phyloP scores from a whole-genome alignment of 257 asterid species.

The Penstemon newberryi region DNA sequence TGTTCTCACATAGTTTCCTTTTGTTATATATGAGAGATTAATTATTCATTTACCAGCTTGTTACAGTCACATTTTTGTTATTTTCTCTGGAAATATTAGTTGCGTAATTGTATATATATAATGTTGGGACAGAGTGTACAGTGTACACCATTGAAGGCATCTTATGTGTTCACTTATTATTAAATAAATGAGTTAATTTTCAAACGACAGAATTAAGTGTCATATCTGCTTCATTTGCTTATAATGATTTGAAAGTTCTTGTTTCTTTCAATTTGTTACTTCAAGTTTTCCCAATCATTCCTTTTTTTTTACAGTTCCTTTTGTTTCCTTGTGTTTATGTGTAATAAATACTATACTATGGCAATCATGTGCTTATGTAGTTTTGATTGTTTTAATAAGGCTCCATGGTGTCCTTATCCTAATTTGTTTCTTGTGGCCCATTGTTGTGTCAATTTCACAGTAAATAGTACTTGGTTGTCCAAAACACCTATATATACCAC shows the following conservation, averaged over 20 bases:
- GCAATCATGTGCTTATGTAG: neutral
- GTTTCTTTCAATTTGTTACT: neutral
- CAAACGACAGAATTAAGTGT: too few relatives aligned
- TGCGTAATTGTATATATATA: too few relatives aligned
- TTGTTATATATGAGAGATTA: too few relatives aligned
- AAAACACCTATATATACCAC: neutral
- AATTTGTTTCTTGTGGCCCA: neutral
- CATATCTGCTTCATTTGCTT: neutral
- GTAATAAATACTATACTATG: neutral
- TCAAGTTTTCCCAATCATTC: neutral
- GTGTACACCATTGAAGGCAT: too few relatives aligned
- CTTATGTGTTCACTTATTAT: too few relatives aligned
- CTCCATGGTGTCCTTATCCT: neutral
- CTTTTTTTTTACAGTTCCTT: neutral
- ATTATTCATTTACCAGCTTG: too few relatives aligned
- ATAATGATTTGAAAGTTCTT: neutral
- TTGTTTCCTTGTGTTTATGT: neutral
- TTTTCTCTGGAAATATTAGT: too few relatives aligned
- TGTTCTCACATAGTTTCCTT: too few relatives aligned
- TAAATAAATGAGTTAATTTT: too few relatives aligned
- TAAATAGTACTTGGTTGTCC: slow-evolving; percentile 8
- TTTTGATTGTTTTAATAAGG: neutral
- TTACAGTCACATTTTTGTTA: too few relatives aligned
- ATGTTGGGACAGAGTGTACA: too few relatives aligned
- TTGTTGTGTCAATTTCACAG: neutral